Conservation (phyloP, 2,329 filamentous ascomycete species). For the Botrytis fabae region DNA sequence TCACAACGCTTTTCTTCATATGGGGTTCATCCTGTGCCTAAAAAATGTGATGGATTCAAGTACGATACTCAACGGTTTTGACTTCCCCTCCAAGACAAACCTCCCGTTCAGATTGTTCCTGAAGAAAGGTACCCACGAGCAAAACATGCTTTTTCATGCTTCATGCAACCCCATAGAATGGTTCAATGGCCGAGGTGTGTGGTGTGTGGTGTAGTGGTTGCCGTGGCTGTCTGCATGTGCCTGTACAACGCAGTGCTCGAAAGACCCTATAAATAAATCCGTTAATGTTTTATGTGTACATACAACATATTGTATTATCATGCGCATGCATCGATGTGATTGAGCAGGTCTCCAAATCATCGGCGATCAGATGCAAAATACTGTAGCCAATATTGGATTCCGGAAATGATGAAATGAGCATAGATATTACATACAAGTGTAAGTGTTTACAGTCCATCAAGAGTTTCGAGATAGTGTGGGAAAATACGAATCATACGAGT, state of each 20-base stretch:
- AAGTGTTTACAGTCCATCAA: background rate
- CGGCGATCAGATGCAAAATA: conserved; percentile 22
- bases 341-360: conserved; percentile 18
- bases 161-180: conserved; percentile 20
- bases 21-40: conserved; percentile 14
- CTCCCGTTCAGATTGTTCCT: conserved; percentile 15
- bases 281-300: conserved; percentile 6
- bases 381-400: conserved; percentile 6
- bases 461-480: background rate
- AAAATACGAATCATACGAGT: conserved; percentile 15
- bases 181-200: conserved; percentile 20
- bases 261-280: conserved; percentile 14
- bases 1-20: conserved; percentile 10
- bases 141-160: conserved; percentile 24
- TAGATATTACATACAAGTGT: background rate
- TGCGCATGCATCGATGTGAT: conserved; percentile 18
- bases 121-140: conserved; percentile 21
- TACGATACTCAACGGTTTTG: conserved; percentile 23
- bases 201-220: conserved; percentile 10
- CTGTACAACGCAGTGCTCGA: conserved; percentile 7
- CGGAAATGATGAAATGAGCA: background rate
- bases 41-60: conserved; percentile 5
- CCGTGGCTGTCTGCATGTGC: conserved; percentile 19
- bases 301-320: conserved; percentile 16
- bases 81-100: conserved; percentile 20